Percentiles rank a stretch among this genome's conserved stretches.
These are phyloP conservation scores for Tetragonia tetragonoides DNA, from an alignment of 148 eudicot species.

Conservation along the genomic window DNA sequence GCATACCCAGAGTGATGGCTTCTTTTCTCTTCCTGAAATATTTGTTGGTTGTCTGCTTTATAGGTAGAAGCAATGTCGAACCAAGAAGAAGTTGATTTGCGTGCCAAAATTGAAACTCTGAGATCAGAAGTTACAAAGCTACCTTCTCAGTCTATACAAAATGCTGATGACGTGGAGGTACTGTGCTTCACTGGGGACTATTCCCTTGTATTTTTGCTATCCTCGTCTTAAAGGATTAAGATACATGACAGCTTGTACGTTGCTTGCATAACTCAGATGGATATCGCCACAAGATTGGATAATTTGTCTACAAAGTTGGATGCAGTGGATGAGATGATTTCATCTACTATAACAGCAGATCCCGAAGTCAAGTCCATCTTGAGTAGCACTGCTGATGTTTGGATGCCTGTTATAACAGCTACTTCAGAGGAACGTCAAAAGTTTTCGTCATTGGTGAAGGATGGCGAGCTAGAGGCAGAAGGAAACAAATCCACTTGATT, in stretches of 20 bases:
- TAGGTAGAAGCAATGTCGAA: conserved; percentile 84
- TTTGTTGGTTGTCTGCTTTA: conserved; percentile 3
- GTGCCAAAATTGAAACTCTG: conserved; percentile 79
- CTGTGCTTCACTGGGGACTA: not conserved
- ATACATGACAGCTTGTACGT: not conserved
- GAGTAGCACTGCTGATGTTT: conserved; percentile 89
- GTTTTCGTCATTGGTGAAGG: conserved; percentile 44
- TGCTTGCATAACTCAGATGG: conserved; percentile 38
- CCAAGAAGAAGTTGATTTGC: conserved; percentile 84
- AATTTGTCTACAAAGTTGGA: conserved; percentile 74
- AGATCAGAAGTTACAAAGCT: conserved; percentile 77
- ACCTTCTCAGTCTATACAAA: conserved; percentile 53
- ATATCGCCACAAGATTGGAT: conserved; percentile 75
- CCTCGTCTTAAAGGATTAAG: not conserved
- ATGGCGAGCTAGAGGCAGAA: conserved; percentile 28
- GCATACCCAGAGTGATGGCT: too few relatives aligned
- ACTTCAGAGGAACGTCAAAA: conserved; percentile 74
- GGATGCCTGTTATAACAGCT: conserved; percentile 97
- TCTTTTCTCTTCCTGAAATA: not conserved
- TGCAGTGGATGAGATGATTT: conserved; percentile 79
- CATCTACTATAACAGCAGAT: conserved; percentile 72
- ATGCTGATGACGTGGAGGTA: conserved; percentile 64
- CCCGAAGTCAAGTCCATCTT: conserved; percentile 68
- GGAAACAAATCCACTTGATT: conserved; percentile 29
- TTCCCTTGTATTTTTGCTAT: not conserved